Conservation (phyloP, 225 moss, liverwort and hornwort genomes). For the Asterella californica region DNA sequence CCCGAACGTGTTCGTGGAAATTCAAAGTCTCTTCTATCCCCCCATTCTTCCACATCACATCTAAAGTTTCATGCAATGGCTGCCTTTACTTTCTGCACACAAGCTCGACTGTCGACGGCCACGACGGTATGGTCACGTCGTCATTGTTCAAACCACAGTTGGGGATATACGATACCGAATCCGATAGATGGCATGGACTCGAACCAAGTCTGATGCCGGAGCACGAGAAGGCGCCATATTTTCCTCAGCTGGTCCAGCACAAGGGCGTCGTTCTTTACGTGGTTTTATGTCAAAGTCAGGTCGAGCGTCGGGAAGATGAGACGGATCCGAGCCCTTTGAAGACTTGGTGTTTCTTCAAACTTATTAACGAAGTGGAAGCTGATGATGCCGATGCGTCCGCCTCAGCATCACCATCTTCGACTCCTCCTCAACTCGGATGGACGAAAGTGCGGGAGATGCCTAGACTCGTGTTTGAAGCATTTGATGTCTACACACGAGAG, state of each 20-base stretch:
- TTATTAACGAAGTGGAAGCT: not conserved
- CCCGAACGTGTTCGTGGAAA: not conserved
- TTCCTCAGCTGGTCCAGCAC: constrained; percentile 2
- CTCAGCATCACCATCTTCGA: too few species aligned
- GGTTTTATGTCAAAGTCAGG: not conserved
- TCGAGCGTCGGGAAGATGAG: not conserved
- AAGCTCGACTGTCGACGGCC: not conserved
- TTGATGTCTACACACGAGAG: not conserved
- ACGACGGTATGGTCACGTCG: not conserved
- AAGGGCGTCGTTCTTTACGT: not conserved
- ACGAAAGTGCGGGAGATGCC: constrained; percentile 11
- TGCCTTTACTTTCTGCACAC: constrained; percentile 6
- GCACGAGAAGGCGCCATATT: not conserved
- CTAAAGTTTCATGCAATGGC: not conserved
- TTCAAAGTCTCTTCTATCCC: not conserved
- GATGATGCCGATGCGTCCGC: too few species aligned
- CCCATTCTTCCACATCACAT: not conserved
- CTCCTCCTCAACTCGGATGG: not conserved
- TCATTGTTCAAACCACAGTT: not conserved
- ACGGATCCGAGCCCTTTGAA: not conserved
- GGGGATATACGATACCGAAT: not conserved
- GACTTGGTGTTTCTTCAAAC: constrained; percentile 6
- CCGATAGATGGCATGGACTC: not conserved
- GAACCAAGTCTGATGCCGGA: not conserved
- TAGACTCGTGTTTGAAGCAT: not conserved